phyloP scores from a whole-genome alignment of 2,329 filamentous ascomycete genomes.

The Stachybotrys chartarum region DNA sequence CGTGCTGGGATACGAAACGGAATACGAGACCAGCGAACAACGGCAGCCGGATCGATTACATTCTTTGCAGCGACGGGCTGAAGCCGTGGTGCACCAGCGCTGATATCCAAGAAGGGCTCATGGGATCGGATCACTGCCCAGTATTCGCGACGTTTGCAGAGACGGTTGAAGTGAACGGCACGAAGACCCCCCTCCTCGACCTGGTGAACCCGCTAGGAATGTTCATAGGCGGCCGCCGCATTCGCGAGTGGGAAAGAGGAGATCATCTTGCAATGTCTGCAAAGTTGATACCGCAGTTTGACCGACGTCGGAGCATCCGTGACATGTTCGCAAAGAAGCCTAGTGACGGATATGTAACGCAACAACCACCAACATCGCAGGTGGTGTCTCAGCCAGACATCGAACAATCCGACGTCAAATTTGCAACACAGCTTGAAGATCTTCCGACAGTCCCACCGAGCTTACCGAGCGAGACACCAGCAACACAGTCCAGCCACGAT shows the following conservation, averaged over 20 bases:
- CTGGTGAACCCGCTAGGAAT: conserved; percentile 70
- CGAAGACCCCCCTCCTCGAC: conserved; percentile 53
- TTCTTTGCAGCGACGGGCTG: conserved; percentile 75
- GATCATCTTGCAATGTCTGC: conserved; percentile 70
- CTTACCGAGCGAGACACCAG: background rate
- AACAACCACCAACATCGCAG: background rate
- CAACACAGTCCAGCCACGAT: background rate
- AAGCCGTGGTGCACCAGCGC: conserved; percentile 72
- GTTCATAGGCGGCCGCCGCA: conserved; percentile 60
- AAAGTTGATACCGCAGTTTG: conserved; percentile 80
- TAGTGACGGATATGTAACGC: conserved; percentile 1
- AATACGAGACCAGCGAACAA: conserved; percentile 96
- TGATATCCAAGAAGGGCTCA: conserved; percentile 86
- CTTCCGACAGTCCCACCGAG: background rate
- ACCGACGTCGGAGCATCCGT: conserved; percentile 75
- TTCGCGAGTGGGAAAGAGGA: conserved; percentile 58
- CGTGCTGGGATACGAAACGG: conserved; percentile 91
- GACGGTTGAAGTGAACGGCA: conserved; percentile 39
- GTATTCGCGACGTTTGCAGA: conserved; percentile 74
- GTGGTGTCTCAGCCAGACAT: background rate
- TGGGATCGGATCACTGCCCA: conserved; percentile 95
- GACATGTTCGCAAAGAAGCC: conserved; percentile 70
- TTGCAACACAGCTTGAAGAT: background rate
- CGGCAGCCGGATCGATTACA: conserved; percentile 88
- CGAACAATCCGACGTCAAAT: background rate